Base-by-base conservation (phyloP, 495 filamentous ascomycete genomes). In the Penicillium maclennaniae region DNA sequence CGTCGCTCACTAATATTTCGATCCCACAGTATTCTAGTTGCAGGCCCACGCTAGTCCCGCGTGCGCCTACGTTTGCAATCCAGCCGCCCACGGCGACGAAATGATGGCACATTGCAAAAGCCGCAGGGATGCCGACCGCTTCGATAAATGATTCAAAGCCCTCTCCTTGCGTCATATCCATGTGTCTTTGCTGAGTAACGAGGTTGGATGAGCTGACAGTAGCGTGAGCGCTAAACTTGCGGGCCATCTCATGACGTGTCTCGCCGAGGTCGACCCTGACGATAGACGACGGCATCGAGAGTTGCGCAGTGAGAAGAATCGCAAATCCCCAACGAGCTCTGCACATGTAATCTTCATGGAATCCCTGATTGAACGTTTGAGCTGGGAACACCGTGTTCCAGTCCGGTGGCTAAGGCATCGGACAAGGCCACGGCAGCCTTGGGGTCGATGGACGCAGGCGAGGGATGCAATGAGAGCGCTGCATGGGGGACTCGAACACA, bases 81-180 rank as follows among this genome's bases (percentile, higher is more conserved):
- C 68, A 58, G 10, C 78, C 79, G 6, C 76, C 77, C 0, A 73
- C 62, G 5, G 69, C 77, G 4, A 83, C 70, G 10, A 83, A 45
- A n/a, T 69, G 59, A 58, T 80, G 78, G 42, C 66, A 67, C 49
- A 77, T 51, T 27, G 70, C 67, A 54, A 80, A 76, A 4, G 71
- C 76, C 15, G 67, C 69, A 6, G 72, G 72, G 16, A 76, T 59
- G 3, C 80, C 80, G 6, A 82, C 80, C 6, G 74, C 77, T 58
- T 83, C 80, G 45, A 83, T 77, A 20, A 83, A 77, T 26, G 72
- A 65, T 55, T 83, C 78, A 47, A 73, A 79, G 1, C 76, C 77
- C 37, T 69, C 67, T 3, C 70, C 73, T 6, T 71, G 70, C 0
- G 74, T 79, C 23, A 77, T 47, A 3, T 58, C 60, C 41, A 66